phyloP scores from a whole-genome alignment of 495 filamentous ascomycete species.

The Podospora fimiseda region DNA sequence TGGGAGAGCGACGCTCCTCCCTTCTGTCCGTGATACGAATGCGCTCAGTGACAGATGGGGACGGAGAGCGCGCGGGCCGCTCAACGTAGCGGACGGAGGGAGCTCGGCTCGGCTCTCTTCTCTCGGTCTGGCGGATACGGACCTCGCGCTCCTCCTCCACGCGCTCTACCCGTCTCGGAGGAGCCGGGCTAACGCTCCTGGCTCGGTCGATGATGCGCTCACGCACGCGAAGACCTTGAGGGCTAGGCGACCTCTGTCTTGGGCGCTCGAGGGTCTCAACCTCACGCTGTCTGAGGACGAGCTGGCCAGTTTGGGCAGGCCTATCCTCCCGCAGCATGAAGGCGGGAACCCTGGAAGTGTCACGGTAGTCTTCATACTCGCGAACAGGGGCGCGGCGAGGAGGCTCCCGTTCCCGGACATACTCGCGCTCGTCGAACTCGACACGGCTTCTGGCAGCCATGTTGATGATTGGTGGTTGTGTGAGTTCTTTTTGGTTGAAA shows the following conservation, averaged over 20 bases:
- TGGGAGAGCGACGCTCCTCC: conserved; percentile 33
- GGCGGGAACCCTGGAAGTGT: conserved; percentile 29
- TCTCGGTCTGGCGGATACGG: conserved; percentile 22
- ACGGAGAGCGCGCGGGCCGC: conserved; percentile 37
- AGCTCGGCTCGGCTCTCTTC: conserved; percentile 13
- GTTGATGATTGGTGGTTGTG: conserved; percentile 11
- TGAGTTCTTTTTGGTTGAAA: neutral
- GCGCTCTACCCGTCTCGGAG: conserved; percentile 6
- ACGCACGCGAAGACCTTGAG: conserved; percentile 25
- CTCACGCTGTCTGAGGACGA: conserved; percentile 42
- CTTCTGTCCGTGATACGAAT: conserved; percentile 41
- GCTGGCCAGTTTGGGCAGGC: conserved; percentile 30
- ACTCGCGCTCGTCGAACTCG: conserved; percentile 39
- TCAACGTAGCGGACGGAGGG: conserved; percentile 34
- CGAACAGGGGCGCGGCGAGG: conserved; percentile 25
- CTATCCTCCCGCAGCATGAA: conserved; percentile 37
- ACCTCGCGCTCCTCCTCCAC: conserved; percentile 21
- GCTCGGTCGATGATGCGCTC: conserved; percentile 27
- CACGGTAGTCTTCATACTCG: conserved; percentile 31
- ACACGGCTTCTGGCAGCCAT: conserved; percentile 30
- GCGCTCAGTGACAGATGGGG: conserved; percentile 33
- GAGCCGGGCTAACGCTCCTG: conserved; percentile 29
- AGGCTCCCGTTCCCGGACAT: conserved; percentile 24
- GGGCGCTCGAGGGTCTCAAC: conserved; percentile 38
- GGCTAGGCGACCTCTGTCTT: conserved; percentile 38